Evolutionary conservation across 2,329 filamentous ascomycete species (phyloP), one percentile per base, ranked within the genome.

Genomic region (Parastagonospora nodorum): DNA sequence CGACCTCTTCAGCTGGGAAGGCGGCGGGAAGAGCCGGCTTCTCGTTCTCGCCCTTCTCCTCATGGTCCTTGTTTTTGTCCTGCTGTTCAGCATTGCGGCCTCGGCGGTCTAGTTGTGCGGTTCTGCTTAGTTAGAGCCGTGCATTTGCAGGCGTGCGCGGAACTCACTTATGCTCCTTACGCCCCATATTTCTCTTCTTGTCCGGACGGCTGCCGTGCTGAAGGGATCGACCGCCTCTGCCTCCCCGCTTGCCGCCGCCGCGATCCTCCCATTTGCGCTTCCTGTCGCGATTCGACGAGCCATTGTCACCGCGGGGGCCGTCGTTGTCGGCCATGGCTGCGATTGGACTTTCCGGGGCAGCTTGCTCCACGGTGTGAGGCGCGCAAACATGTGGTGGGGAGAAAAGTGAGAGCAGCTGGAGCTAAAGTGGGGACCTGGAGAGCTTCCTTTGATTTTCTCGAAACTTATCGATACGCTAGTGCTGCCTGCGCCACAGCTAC

Each of bases 1-100:
- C 90, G 61, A 97, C 93, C 75, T 97, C 92, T 58, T 94, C 91
- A 63, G 89, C 83, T 46, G 84, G 79, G 64, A 87, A 88, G 36
- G 82, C 75, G 4, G 79, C 78, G 5, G 81, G 80, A 57, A 86
- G 84, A 52, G 85, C 82, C 3, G 77, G 75, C 16, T 55, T 48
- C 32, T 62, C 61, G 15, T 64, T 61, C 39, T 68, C 62, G 54
- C 74, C 71, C 58, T 74, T 63, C 47, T 73, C 63, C 51, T 68
- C 63, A 43, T 64, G 57, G 60, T 73, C 58, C 63, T 74, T 71
- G 66, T 74, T 56, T 63, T 74, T 69, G 37, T 65, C 58, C 60
- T 76, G 67, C 55, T 75, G 69, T 32, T 64, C 67, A 51, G 74
- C 74, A 50, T 78, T 76, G 61, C 76, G 72, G 50, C 74, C 67